Evolutionary conservation across 2,329 filamentous ascomycete genomes (phyloP).

Genomic region (Alternaria panax): DNA sequence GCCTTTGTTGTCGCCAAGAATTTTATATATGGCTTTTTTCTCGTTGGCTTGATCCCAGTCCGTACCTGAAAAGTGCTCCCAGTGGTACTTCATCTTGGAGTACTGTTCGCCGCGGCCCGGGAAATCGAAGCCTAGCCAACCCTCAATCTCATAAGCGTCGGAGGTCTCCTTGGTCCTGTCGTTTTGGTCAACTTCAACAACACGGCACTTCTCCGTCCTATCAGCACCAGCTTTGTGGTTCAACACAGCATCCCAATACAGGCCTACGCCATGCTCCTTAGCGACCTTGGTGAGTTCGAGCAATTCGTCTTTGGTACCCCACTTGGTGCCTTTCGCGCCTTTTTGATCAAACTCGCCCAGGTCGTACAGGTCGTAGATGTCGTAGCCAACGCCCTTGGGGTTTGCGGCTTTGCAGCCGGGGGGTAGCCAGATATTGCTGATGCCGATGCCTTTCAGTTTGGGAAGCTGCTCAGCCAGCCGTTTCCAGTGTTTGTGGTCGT

Average conservation of each 20-base stretch:
- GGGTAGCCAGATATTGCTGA: slow-evolving; percentile 67
- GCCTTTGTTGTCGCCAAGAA: slow-evolving; percentile 67
- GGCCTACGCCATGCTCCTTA: slow-evolving; percentile 60
- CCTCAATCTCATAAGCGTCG: slow-evolving; percentile 68
- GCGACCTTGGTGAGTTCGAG: slow-evolving; percentile 61
- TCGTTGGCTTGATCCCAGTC: slow-evolving; percentile 68
- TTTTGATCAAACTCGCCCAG: slow-evolving; percentile 78
- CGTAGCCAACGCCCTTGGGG: slow-evolving; percentile 67
- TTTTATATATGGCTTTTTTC: slow-evolving; percentile 70
- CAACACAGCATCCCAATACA: slow-evolving; percentile 75
- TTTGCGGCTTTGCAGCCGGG: slow-evolving; percentile 73
- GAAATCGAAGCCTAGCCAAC: slow-evolving; percentile 73
- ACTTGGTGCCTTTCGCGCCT: slow-evolving; percentile 68
- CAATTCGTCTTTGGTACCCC: slow-evolving; percentile 71
- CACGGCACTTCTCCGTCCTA: slow-evolving; percentile 66
- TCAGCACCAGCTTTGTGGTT: slow-evolving; percentile 77
- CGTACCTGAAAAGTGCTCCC: slow-evolving; percentile 72
- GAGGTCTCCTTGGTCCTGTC: slow-evolving; percentile 65
- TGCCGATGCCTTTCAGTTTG: slow-evolving; percentile 64
- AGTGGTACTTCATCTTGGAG: slow-evolving; percentile 69
- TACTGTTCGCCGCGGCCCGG: slow-evolving; percentile 66
- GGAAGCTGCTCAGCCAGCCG: slow-evolving; percentile 63
- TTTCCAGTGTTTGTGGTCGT: slow-evolving; percentile 66
- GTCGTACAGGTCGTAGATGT: slow-evolving; percentile 72
- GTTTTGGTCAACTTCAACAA: slow-evolving; percentile 68